Evolutionary conservation across 345 rosid species (phyloP), one percentile per base, ranked within the genome.

Genomic region (Dipteronia sinensis): DNA sequence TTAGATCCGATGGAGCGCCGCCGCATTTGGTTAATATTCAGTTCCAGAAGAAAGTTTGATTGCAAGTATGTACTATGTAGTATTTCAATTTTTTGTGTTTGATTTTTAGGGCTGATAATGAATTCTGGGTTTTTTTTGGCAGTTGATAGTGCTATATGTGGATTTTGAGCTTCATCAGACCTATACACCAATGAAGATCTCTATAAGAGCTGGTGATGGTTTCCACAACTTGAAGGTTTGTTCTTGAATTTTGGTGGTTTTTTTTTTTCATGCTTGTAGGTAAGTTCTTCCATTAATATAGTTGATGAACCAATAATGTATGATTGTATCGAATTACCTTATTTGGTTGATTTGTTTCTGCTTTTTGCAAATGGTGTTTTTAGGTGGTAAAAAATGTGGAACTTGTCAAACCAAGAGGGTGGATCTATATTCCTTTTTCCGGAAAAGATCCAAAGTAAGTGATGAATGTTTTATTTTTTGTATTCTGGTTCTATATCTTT

Each of bases 131-230:
- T 9, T 9, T 46, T 46, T 9, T 46, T 20, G 84, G 67, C 86
- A 96, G 97, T 79, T 91, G 82, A 94, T 94, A 77, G 90, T 82
- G 31, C 69, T 96, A n/a, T 89, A 92, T 74, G 88, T 91, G 87
- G 98, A 94, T 86, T 94, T 88, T 80, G 94, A 96, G 91, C 91
- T 90, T 75, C 98, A 94, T 47, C 95, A 96, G 87, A 96, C 98
- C 83, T 94, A 92, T 65, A 92, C 97, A 0, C 97, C 98, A 0
- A 88, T 93, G 85, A 92, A 92, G 84, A 88, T 96, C 62, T 90
- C 95, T 46, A 84, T 96, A 80, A 85, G 97, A 12, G 93, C 97
- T 9, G 97, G 98, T 61, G 97, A 96, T 85, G 98, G 99, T 6
- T 94, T 96, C 77, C 97, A 94, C 75, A 92, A 91, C 83, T 82